Base-by-base conservation (phyloP, 192 early-diverging fungal genomes). In the Umbelopsis sp. region DNA sequence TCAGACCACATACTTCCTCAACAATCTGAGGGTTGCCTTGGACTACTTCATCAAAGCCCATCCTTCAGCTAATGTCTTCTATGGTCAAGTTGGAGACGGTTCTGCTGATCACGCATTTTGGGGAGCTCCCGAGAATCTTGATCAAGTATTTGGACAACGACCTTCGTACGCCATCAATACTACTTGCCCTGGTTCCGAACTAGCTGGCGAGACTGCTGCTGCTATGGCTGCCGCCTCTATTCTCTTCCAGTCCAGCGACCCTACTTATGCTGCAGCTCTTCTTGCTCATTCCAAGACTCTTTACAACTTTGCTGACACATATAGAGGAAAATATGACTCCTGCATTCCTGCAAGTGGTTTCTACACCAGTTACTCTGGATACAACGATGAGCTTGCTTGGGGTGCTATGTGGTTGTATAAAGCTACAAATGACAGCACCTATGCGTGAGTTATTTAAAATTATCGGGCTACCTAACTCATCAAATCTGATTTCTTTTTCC, bases 211-310 rank as follows among this genome's bases (percentile, higher is more conserved):
- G 73, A 78, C 83, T 22, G 83, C 84, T 1, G 84, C 84, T 0
- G 84, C 84, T 3, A 71, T 86, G 49, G 83, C 84, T 22, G 49
- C 82, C 4, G 79, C 83, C 3, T 77, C 84, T 8, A 68, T 84
- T 24, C 65, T 86, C 20, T 86, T 84, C 50, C 81, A 81, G 65
- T 66, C 75, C 25, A 79, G 79, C 51, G 77, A 84, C 44, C 44
- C 73, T 5, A 31, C 74, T 21, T 84, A 84, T 59, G 70, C 80
- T 17, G 43, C 54, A 41, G 66, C 62, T 16, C 62, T 86, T 17
- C 72, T 81, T 45, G 62, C 56, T 7, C 84, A 86, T 43, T 83
- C 84, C 6, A 53, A 66, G 10, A 45, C 76, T 20, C 77, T 85
- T 5, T 85, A 71, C 34, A 34, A 69, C 4, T 69, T 86, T 22